phyloP scores from a whole-genome alignment of 768 basidiomycete genomes.

The Myochromella boudieri region DNA sequence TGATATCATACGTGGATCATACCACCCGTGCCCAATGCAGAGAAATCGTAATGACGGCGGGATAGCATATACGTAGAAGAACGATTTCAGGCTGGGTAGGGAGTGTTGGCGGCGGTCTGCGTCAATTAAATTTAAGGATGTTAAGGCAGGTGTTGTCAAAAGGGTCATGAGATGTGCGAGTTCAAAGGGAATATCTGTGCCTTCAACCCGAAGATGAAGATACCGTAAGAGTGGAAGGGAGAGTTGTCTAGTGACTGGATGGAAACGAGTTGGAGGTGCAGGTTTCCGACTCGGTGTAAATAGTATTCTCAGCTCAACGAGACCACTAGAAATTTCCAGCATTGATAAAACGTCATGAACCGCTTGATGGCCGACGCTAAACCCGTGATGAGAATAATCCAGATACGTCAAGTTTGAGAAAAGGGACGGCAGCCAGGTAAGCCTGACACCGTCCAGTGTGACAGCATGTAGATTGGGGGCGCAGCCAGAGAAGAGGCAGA shows the following conservation, averaged over 20 bases:
- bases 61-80: constrained; percentile 44
- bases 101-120: constrained; percentile 30
- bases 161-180: constrained; percentile 51
- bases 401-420: constrained; percentile 62
- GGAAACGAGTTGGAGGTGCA: constrained; percentile 20
- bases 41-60: constrained; percentile 38
- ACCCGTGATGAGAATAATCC: constrained; percentile 74
- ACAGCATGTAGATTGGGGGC: constrained; percentile 56
- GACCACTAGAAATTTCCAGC: constrained; percentile 49
- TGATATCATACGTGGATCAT: constrained; percentile 38
- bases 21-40: constrained; percentile 47
- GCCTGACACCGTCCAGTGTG: constrained; percentile 62
- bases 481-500: constrained; percentile 58
- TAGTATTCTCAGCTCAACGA: constrained; percentile 55
- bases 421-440: constrained; percentile 62
- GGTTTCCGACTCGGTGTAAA: constrained; percentile 43
- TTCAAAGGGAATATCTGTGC: constrained; percentile 61
- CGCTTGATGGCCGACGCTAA: constrained; percentile 56
- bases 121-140: constrained; percentile 48
- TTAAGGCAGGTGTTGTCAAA: constrained; percentile 47
- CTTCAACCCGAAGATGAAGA: constrained; percentile 51
- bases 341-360: constrained; percentile 58
- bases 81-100: constrained; percentile 46
- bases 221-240: constrained; percentile 44
- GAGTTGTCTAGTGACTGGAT: constrained; percentile 31